phyloP scores from a whole-genome alignment of 2,329 filamentous ascomycete species.

The Fusarium compactum region DNA sequence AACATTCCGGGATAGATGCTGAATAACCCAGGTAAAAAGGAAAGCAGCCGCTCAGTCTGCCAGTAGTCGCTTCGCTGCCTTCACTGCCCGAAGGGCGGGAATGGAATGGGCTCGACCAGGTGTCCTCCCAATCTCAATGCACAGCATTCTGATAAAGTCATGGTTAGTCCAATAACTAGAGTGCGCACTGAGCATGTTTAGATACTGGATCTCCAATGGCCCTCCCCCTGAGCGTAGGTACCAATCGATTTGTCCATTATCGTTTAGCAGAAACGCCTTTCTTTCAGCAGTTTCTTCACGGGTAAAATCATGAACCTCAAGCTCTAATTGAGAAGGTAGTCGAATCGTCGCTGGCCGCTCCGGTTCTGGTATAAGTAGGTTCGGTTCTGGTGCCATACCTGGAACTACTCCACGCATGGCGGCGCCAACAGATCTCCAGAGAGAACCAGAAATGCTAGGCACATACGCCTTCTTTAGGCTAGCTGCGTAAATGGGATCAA shows the following conservation, averaged over 20 bases:
- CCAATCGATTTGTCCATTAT: slow-evolving; percentile 96
- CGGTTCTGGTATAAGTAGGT: slow-evolving; percentile 48
- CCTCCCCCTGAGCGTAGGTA: slow-evolving; percentile 87
- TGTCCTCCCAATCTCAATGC: slow-evolving; percentile 84
- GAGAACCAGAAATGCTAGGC: slow-evolving; percentile 75
- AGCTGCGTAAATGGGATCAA: slow-evolving; percentile 83
- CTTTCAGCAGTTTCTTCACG: slow-evolving; percentile 93
- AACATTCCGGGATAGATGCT: not conserved
- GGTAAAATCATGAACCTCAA: slow-evolving; percentile 95
- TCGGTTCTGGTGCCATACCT: slow-evolving; percentile 55
- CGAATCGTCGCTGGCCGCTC: slow-evolving; percentile 58
- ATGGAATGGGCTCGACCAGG: slow-evolving; percentile 73
- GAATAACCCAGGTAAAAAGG: not conserved
- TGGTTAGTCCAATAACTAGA: slow-evolving; percentile 91
- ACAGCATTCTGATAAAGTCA: slow-evolving; percentile 92
- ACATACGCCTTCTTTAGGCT: slow-evolving; percentile 83
- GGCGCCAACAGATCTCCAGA: slow-evolving; percentile 73
- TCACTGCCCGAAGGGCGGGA: slow-evolving; percentile 69
- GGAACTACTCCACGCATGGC: slow-evolving; percentile 73
- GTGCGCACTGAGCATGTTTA: slow-evolving; percentile 97
- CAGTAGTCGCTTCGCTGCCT: slow-evolving; percentile 59
- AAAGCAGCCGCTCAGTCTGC: slow-evolving; percentile 26
- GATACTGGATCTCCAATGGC: slow-evolving; percentile 91
- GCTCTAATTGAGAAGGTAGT: slow-evolving; percentile 78
- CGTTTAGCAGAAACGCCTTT: slow-evolving; percentile 88